phyloP scores from a whole-genome alignment of 2,329 filamentous ascomycete genomes.

The Aspergillus intermedius region DNA sequence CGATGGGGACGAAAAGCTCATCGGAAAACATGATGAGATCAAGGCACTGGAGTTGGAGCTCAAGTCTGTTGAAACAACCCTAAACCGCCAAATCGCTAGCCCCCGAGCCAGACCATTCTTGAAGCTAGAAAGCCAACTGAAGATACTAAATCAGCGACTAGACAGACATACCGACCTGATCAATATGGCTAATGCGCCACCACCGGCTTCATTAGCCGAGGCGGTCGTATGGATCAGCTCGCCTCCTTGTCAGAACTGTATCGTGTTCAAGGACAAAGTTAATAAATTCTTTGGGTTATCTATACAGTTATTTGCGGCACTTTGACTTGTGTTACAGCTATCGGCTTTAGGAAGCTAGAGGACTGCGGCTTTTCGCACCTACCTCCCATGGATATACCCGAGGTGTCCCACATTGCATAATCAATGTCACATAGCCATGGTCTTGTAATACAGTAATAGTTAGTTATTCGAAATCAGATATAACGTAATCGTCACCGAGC shows the following conservation, averaged over 20 bases:
- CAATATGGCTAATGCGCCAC: background rate
- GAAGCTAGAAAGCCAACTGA: background rate
- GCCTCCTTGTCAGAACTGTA: background rate
- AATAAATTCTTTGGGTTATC: background rate
- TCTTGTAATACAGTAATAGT: too few relatives aligned
- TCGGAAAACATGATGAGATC: background rate
- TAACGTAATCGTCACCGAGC: too few relatives aligned
- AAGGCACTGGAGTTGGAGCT: background rate
- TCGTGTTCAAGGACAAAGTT: background rate
- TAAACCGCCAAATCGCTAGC: background rate
- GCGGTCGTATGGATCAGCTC: background rate
- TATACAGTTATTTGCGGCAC: background rate
- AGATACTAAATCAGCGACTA: background rate
- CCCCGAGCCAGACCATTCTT: background rate
- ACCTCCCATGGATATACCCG: too few relatives aligned
- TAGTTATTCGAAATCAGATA: too few relatives aligned
- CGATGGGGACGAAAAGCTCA: background rate
- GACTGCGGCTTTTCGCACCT: too few relatives aligned
- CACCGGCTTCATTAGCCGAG: background rate
- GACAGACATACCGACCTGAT: background rate
- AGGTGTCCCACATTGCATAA: too few relatives aligned
- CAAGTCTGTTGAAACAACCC: background rate
- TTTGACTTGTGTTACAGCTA: background rate
- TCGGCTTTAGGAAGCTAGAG: background rate
- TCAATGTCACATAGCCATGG: too few relatives aligned